Evolutionary conservation across 345 rosid genomes (phyloP), one percentile per base, ranked within the genome.

Genomic region (Trapa incisa): DNA sequence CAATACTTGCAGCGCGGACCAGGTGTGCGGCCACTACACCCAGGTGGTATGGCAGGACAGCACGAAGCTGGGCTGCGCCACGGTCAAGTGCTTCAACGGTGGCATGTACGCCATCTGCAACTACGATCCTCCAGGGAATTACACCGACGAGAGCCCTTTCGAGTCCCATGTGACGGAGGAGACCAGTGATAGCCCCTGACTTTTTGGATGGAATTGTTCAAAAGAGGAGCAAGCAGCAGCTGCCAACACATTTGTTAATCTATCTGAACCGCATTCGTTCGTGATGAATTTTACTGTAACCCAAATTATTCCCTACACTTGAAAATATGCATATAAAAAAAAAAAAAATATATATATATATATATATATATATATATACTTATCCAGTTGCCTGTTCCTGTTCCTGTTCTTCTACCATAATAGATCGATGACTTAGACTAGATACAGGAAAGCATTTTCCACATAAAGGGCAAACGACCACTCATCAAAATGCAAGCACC

Each of bases 1-100:
- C 0, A 77, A 79, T 33, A 0, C 66, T 12, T 80, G 88, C 37
- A 22, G 35, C 0, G 2, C 33, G 0, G 83, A 76, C 0, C 1
- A 77, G 37, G 73, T 70, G 83, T 84, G 91, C 45, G 81, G 85
- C 0, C 88, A 86, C 72, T 86, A 78, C 68, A 83, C 85, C 11
- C 91, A 86, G 70, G 5, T 86, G 36, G 73, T 82, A 37, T 84
- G 86, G 86, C 71, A 67, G 45, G 63, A 66, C 50, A 76, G 78
- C 14, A 37, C 60, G 38, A 29, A 39, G 13, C 50, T 84, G 2
- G 85, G 91, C n/a, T 84, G 91, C 41, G 78, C 81, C 14, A 61
- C 63, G 33, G 62, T 65, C 12, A 64, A 68, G 41, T 86, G 88
- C 38, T 0, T 8, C 11, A 63, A 37, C 4, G 52, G 48, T 2